Evolutionary conservation across 192 early-diverging fungal species (phyloP).

Genomic region (Helicostylum pulchrum): DNA sequence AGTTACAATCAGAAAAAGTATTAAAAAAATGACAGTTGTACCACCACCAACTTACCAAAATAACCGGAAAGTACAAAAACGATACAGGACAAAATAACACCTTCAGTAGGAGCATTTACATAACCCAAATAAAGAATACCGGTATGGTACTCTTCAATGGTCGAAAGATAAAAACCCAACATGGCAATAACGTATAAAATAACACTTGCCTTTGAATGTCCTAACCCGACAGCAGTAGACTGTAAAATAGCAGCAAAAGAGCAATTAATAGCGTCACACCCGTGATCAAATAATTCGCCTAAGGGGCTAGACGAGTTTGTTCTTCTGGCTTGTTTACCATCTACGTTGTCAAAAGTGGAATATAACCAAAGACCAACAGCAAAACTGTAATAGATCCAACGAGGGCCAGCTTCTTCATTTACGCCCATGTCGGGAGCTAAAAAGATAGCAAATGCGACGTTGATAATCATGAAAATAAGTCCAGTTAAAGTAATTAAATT

Average conservation of each 20-base stretch:
- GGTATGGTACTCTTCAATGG: constrained; percentile 92
- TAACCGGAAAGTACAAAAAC: constrained; percentile 62
- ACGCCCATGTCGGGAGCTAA: constrained; percentile 65
- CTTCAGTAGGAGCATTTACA: constrained; percentile 85
- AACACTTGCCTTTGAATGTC: constrained; percentile 24
- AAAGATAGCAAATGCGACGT: constrained; percentile 63
- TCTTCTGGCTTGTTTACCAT: constrained; percentile 91
- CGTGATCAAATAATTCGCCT: constrained; percentile 95
- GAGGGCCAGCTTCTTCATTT: constrained; percentile 51
- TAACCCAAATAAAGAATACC: constrained; percentile 79
- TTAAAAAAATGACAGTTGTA: too few relatives aligned
- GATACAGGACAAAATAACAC: constrained; percentile 64
- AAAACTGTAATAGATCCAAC: constrained; percentile 81
- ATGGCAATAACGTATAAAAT: constrained; percentile 30
- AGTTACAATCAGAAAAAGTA: neutral
- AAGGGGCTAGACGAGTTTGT: constrained; percentile 84
- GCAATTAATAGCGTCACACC: constrained; percentile 44
- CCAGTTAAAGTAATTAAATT: constrained; percentile 90
- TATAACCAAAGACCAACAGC: constrained; percentile 82
- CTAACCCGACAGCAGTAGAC: constrained; percentile 19
- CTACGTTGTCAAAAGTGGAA: constrained; percentile 86
- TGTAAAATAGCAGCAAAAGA: constrained; percentile 31
- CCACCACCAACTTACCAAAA: constrained; percentile 41
- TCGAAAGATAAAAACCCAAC: constrained; percentile 75
- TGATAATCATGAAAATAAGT: constrained; percentile 74